Conservation (phyloP, 306 rosid genomes). For the Cucumis hystrix region DNA sequence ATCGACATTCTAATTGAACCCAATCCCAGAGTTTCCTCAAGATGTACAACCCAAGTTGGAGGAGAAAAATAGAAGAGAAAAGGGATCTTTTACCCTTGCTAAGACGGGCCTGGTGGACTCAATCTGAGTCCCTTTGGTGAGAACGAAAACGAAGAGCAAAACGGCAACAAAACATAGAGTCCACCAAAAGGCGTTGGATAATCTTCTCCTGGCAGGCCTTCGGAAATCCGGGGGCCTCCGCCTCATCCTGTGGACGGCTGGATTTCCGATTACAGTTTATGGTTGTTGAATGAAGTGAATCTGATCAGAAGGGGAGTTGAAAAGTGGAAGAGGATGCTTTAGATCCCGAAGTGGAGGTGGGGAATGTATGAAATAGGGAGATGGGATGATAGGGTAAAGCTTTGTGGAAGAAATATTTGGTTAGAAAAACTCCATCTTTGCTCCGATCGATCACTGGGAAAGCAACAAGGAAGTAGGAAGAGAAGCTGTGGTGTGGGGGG, state of each 20-base stretch:
- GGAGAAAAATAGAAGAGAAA: conserved; percentile 7
- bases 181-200: conserved; percentile 68
- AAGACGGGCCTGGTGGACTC: conserved; percentile 65
- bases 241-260: conserved; percentile 35
- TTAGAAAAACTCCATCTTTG: neutral
- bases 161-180: conserved; percentile 49
- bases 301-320: neutral
- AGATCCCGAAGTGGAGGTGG: neutral
- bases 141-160: conserved; percentile 54
- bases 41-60: conserved; percentile 18
- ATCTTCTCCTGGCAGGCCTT: conserved; percentile 64
- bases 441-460: neutral
- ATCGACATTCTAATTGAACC: neutral
- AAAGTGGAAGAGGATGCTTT: neutral
- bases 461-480: neutral
- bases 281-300: neutral
- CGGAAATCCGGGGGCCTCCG: conserved; percentile 70
- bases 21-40: neutral
- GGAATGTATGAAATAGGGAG: neutral
- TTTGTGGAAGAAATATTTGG: neutral
- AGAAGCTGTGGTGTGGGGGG: neutral
- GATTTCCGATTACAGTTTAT: neutral
- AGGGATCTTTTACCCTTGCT: conserved; percentile 30
- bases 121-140: conserved; percentile 61
- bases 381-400: neutral